Base-by-base conservation (phyloP, 208 protist genomes). In the Trypanosoma lewisi region DNA sequence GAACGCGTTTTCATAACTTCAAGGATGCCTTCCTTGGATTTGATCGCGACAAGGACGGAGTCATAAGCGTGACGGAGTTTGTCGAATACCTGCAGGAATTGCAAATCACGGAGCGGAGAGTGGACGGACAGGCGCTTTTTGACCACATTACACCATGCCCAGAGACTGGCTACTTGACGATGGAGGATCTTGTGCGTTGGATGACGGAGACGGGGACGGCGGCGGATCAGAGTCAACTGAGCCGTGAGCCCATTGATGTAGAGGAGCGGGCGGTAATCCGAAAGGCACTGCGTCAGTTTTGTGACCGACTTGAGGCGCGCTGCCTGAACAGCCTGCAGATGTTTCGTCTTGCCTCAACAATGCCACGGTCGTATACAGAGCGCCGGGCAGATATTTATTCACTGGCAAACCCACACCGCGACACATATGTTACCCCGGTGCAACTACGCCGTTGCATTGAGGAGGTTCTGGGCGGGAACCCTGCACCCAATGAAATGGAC, bases 271-370 rank as follows among this genome's bases (percentile, higher is more conserved):
- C 76, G 9, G 41, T 82, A 37, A 68, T 72, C 25, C 63, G 60
- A n/a, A 78, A 81, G 60, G 77, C 77, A 39, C 74, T 94, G 52
- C 70, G 59, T 23, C 75, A 82, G 48, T 71, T 93, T 9, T 79
- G 83, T 49, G 63, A 80, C 1, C 78, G 79, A 12, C 70, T 94
- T 6, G 88, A 93, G 31, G 82, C 80, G 33, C 76, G 87, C 2
- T 87, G 78, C 61, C 75, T 91, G 50, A 89, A 85, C 59, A 80
- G 77, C 31, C 61, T 67, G 36, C 84, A 91, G 44, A 96, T 97
- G 83, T 97, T 97, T 60, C 86, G 88, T 16, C 70, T 94, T 25
- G 81, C 85, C 31, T 92, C 87, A 11, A 94, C 86, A 41, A 94
- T 92, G 83, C 89, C 88, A 5, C 76, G 87, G 14, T 85, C 86